Evolutionary conservation across 1,284 basidiomycete genomes (phyloP).

Genomic region (Naganishia sp.): DNA sequence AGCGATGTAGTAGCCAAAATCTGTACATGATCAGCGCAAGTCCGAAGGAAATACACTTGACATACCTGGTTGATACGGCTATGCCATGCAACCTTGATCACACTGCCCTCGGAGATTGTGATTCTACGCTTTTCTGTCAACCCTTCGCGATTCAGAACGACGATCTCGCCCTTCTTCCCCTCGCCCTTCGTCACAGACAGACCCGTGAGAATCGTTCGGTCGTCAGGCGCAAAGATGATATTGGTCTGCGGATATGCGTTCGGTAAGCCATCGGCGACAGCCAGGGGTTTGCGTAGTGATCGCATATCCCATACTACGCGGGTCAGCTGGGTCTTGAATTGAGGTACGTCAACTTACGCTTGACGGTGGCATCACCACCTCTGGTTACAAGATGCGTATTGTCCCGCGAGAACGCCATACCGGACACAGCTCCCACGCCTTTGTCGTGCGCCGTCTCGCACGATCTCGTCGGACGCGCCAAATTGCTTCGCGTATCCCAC

Average conservation of each 20-base stretch:
- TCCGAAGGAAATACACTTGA: background rate
- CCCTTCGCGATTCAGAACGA: constrained; percentile 70
- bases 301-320: constrained; percentile 89
- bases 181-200: constrained; percentile 62
- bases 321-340: background rate
- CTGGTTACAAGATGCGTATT: constrained; percentile 77
- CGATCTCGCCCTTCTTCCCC: constrained; percentile 67
- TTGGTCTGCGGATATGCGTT: constrained; percentile 88
- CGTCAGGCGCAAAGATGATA: constrained; percentile 88
- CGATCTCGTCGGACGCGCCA: constrained; percentile 80
- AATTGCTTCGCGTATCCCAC: constrained; percentile 90
- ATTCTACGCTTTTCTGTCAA: constrained; percentile 65
- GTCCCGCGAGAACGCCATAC: constrained; percentile 80
- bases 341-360: constrained; percentile 63
- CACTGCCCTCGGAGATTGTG: constrained; percentile 69
- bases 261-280: constrained; percentile 62
- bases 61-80: constrained; percentile 93
- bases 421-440: constrained; percentile 73
- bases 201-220: constrained; percentile 81
- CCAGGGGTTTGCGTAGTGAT: constrained; percentile 81
- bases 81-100: constrained; percentile 89
- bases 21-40: constrained; percentile 54
- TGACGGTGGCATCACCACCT: constrained; percentile 91
- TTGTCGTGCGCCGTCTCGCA: constrained; percentile 84
- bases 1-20: constrained; percentile 84